Evolutionary conservation across 1,284 basidiomycete species (phyloP).

Genomic region (Sporisorium graminicola): DNA sequence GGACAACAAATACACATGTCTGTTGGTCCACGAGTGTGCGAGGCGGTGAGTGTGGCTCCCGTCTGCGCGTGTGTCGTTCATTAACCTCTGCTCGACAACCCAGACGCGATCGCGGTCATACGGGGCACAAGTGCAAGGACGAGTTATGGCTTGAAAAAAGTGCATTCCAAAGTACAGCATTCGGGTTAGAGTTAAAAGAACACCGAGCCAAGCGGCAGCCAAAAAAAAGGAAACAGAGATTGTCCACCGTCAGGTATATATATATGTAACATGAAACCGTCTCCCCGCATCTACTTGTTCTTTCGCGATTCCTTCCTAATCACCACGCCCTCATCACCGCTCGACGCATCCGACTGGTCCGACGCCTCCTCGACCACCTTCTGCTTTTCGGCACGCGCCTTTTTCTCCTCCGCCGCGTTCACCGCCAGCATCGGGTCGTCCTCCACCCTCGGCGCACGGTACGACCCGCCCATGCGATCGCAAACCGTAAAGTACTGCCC

Average conservation of each 20-base stretch:
- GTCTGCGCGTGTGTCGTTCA: too few relatives aligned
- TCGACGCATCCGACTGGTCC: conserved; percentile 30
- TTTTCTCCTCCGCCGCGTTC: conserved; percentile 32
- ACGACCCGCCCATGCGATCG: conserved; percentile 85
- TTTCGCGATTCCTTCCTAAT: conserved; percentile 43
- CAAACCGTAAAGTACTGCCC: conserved; percentile 97
- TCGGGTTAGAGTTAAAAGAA: neutral
- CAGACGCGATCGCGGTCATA: too few relatives aligned
- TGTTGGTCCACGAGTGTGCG: too few relatives aligned
- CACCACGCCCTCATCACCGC: conserved; percentile 43
- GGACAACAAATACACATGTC: too few relatives aligned
- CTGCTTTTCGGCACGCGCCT: conserved; percentile 1
- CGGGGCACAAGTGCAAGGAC: too few relatives aligned
- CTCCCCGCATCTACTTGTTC: conserved; percentile 23
- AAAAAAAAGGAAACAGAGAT: neutral
- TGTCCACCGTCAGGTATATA: conserved; percentile 1
- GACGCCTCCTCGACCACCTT: neutral
- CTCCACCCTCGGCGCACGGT: conserved; percentile 84
- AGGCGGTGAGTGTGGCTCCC: too few relatives aligned
- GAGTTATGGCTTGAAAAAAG: too few relatives aligned
- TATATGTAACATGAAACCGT: neutral
- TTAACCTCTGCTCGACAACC: too few relatives aligned
- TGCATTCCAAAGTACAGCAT: neutral
- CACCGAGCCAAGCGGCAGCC: neutral
- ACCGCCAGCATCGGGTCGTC: conserved; percentile 84